Conservation (phyloP, 768 basidiomycete genomes). For the Paxillus ammoniavirescens region DNA sequence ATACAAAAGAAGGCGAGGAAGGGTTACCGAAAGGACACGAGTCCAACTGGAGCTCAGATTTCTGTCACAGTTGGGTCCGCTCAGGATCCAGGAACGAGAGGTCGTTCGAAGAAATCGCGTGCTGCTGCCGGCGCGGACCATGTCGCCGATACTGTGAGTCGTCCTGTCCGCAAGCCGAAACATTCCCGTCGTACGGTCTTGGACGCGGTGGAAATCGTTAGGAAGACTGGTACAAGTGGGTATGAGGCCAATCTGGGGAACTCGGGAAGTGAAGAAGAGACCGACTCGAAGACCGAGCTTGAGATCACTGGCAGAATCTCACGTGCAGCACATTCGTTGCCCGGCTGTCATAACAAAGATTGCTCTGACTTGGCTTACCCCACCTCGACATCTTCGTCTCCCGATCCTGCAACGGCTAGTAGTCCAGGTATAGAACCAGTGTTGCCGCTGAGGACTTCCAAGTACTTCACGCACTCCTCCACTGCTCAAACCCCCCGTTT, state of each 20-base stretch:
- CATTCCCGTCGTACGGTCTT: conserved; percentile 10
- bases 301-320: not conserved
- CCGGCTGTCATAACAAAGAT: too few species aligned
- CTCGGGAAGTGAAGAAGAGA: not conserved
- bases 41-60: not conserved
- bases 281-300: not conserved
- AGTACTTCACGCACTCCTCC: conserved; percentile 12
- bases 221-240: not conserved
- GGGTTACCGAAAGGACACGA: not conserved
- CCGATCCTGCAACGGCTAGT: not conserved
- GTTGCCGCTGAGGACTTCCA: conserved; percentile 12
- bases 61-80: too few species aligned
- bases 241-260: not conserved
- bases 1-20: not conserved
- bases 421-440: not conserved
- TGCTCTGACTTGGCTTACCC: too few species aligned
- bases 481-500: not conserved
- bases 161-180: not conserved
- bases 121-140: not conserved
- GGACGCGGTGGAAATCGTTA: conserved; percentile 20
- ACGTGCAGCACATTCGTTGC: too few species aligned
- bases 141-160: not conserved
- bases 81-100: not conserved
- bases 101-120: not conserved
- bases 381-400: too few species aligned